Conservation (phyloP, 495 filamentous ascomycete species). For the Aspergillus haitiensis region DNA sequence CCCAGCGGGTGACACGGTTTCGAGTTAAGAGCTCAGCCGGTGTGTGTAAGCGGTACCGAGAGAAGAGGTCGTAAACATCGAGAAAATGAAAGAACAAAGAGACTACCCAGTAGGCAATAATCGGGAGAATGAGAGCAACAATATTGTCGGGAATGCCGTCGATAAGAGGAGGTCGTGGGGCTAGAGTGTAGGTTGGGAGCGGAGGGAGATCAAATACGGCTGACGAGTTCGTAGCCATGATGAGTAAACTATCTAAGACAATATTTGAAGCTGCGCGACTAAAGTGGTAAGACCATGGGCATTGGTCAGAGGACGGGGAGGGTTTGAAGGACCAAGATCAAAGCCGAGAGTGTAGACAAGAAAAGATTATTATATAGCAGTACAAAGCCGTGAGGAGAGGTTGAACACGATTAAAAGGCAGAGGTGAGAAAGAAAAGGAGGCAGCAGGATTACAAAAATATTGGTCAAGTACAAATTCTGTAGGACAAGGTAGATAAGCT, state of each 20-base stretch:
- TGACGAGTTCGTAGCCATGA: conserved; percentile 45
- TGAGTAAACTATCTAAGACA: conserved; percentile 15
- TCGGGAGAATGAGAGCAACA: conserved; percentile 70
- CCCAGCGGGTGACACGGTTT: conserved; percentile 78
- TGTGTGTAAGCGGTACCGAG: conserved; percentile 87
- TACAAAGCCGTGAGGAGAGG: neutral
- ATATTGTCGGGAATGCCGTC: conserved; percentile 78
- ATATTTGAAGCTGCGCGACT: conserved; percentile 8
- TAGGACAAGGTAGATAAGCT: conserved; percentile 7
- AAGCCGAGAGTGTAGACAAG: neutral
- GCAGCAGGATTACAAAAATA: neutral
- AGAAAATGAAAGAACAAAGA: conserved; percentile 86
- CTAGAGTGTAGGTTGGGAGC: conserved; percentile 69
- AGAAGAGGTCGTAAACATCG: conserved; percentile 77
- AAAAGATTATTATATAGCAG: conserved; percentile 3
- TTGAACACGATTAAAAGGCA: neutral
- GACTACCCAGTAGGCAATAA: conserved; percentile 82
- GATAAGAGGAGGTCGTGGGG: conserved; percentile 66
- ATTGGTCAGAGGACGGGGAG: conserved; percentile 12
- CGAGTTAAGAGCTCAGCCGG: conserved; percentile 82
- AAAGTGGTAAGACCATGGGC: conserved; percentile 3
- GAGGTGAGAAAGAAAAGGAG: conserved; percentile 7
- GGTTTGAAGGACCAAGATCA: neutral
- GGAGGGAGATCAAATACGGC: conserved; percentile 63
- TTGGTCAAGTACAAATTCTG: neutral